Conservation (phyloP, 2,329 filamentous ascomycete genomes). For the Alternaria sp. region DNA sequence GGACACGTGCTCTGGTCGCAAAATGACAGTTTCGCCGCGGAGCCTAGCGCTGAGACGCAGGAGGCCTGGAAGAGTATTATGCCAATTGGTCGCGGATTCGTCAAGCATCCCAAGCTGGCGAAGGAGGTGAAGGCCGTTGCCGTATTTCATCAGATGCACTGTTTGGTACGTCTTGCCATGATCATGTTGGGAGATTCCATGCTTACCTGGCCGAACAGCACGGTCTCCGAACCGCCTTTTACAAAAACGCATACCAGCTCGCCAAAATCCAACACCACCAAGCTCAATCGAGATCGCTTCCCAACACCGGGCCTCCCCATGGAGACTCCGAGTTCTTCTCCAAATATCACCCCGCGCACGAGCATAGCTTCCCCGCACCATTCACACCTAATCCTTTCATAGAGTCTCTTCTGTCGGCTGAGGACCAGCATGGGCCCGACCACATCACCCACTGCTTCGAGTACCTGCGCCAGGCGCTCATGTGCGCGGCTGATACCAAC, state of each 20-base stretch:
- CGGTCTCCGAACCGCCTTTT: slow-evolving; percentile 10
- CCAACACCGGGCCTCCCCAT: neutral
- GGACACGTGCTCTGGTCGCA: slow-evolving; percentile 11
- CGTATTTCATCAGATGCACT: slow-evolving; percentile 21
- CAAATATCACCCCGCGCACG: neutral
- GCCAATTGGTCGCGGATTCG: slow-evolving; percentile 11
- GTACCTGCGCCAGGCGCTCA: slow-evolving; percentile 38
- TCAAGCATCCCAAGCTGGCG: slow-evolving; percentile 9
- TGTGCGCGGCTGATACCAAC: slow-evolving; percentile 39
- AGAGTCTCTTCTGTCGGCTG: slow-evolving; percentile 4
- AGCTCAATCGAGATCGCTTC: neutral
- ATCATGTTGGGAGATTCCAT: neutral
- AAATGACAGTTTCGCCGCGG: slow-evolving; percentile 60
- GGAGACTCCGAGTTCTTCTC: neutral
- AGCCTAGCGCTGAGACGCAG: slow-evolving; percentile 46
- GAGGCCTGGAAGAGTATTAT: slow-evolving; percentile 13
- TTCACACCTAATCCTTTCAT: slow-evolving; percentile 12
- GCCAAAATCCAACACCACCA: slow-evolving; percentile 10
- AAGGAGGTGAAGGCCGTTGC: slow-evolving; percentile 11
- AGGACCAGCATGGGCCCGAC: neutral
- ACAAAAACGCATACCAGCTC: slow-evolving; percentile 15
- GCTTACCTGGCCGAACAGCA: neutral
- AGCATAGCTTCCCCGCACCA: neutral
- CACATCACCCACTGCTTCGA: slow-evolving; percentile 37
- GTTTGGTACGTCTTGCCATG: slow-evolving; percentile 9